A percentile compares a stretch with the other conserved stretches of the same genome.
Conservation (phyloP, 805 yeast genomes). For the Starmerella bacillaris region DNA sequence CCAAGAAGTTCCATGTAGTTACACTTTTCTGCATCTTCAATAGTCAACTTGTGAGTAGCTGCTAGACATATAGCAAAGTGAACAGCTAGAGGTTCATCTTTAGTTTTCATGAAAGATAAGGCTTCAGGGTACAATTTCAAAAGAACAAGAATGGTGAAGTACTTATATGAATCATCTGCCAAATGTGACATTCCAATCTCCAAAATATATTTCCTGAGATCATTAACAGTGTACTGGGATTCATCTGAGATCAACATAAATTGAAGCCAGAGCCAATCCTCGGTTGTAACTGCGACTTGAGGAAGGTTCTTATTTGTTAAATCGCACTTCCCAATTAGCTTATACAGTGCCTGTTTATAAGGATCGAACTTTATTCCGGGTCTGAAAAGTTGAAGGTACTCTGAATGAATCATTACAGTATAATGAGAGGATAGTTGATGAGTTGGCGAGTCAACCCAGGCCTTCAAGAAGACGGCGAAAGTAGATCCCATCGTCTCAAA, state of each 20-base stretch:
- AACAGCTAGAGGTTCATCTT: constrained; percentile 69
- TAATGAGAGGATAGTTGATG: constrained; percentile 48
- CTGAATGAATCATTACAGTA: constrained; percentile 51
- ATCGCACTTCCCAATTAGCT: constrained; percentile 81
- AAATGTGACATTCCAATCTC: constrained; percentile 61
- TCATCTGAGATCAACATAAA: constrained; percentile 51
- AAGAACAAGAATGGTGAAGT: constrained; percentile 53
- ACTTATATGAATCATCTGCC: constrained; percentile 46
- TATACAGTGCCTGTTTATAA: constrained; percentile 74
- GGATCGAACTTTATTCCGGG: constrained; percentile 59
- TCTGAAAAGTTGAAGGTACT: constrained; percentile 70
- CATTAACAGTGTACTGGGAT: constrained; percentile 41
- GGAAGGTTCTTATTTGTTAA: constrained; percentile 39
- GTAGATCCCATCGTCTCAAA: constrained; percentile 74
- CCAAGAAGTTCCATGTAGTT: constrained; percentile 34
- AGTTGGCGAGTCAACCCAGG: constrained; percentile 40
- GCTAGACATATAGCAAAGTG: constrained; percentile 72
- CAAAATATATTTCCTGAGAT: constrained; percentile 53
- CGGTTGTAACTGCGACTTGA: constrained; percentile 62
- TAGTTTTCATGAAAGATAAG: constrained; percentile 40
- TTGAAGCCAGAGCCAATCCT: constrained; percentile 96
- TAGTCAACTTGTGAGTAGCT: constrained; percentile 48
- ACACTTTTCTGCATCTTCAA: constrained; percentile 22
- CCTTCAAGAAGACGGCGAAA: constrained; percentile 62
- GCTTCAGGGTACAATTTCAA: constrained; percentile 73